phyloP scores from a whole-genome alignment of 1,284 basidiomycete species.

The Fomitopsis palustris region DNA sequence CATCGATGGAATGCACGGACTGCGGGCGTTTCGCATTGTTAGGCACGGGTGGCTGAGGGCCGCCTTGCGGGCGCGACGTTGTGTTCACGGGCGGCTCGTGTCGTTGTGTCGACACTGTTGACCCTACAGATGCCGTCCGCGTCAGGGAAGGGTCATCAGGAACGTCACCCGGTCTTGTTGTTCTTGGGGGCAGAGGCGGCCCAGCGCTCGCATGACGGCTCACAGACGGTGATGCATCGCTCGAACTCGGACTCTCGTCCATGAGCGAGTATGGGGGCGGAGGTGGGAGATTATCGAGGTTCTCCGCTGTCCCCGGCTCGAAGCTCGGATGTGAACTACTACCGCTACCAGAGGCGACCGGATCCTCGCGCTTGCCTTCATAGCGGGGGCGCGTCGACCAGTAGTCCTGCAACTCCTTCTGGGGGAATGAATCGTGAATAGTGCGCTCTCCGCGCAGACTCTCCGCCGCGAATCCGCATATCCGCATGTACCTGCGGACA shows the following conservation, averaged over 20 bases:
- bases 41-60: conserved; percentile 10
- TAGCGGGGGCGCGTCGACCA: conserved; percentile 61
- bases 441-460: conserved; percentile 57
- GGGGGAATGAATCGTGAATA: conserved; percentile 61
- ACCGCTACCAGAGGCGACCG: conserved; percentile 24
- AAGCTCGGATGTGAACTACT: conserved; percentile 34
- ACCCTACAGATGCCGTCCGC: not conserved
- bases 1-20: not conserved
- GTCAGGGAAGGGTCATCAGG: not conserved
- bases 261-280: conserved; percentile 70
- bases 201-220: not conserved
- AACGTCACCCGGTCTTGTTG: not conserved
- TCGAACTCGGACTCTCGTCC: conserved; percentile 30
- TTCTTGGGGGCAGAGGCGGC: not conserved
- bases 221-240: not conserved
- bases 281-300: conserved; percentile 48
- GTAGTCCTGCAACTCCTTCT: conserved; percentile 71
- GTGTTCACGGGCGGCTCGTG: not conserved
- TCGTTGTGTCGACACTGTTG: not conserved
- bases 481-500: conserved; percentile 69
- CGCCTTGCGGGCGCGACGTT: not conserved
- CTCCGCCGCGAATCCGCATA: conserved; percentile 69
- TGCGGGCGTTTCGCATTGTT: not conserved
- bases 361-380: conserved; percentile 36
- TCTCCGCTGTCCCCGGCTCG: conserved; percentile 41